Conservation (phyloP, 1,139 yeast genomes). For the Maudiozyma humilis region DNA sequence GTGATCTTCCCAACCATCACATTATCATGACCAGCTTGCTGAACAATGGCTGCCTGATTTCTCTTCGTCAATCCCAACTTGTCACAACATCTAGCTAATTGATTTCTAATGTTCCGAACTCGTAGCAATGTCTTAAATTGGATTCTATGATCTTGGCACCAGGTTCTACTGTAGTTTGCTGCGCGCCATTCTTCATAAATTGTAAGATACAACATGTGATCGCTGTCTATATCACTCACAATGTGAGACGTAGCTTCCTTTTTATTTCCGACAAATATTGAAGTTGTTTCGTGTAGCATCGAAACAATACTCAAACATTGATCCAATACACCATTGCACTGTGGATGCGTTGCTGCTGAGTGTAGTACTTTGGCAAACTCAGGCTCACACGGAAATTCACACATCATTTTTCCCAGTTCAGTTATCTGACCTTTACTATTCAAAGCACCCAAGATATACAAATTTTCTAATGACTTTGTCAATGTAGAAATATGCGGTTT, state of each 20-base stretch:
- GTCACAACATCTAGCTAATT: constrained; percentile 53
- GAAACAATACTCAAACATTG: constrained; percentile 67
- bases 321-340: constrained; percentile 41
- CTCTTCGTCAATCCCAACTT: constrained; percentile 41
- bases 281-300: constrained; percentile 74
- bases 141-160: constrained; percentile 83
- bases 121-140: constrained; percentile 67
- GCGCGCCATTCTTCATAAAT: constrained; percentile 73
- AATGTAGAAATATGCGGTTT: constrained; percentile 68
- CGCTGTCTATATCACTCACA: constrained; percentile 39
- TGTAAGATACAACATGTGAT: constrained; percentile 67
- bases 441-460: constrained; percentile 82
- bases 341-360: constrained; percentile 50
- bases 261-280: constrained; percentile 51
- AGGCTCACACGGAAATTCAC: constrained; percentile 89
- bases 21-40: constrained; percentile 4
- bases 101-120: constrained; percentile 66
- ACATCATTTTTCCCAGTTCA: constrained; percentile 72
- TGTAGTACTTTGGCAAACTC: constrained; percentile 67
- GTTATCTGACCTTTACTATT: constrained; percentile 76
- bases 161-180: constrained; percentile 58
- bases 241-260: constrained; percentile 16
- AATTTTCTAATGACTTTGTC: constrained; percentile 65
- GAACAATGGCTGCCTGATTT: constrained; percentile 14
- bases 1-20: constrained; percentile 37